Base-by-base conservation (phyloP, 108 stramenopile genomes). In the Cyclotella kingstonii region DNA sequence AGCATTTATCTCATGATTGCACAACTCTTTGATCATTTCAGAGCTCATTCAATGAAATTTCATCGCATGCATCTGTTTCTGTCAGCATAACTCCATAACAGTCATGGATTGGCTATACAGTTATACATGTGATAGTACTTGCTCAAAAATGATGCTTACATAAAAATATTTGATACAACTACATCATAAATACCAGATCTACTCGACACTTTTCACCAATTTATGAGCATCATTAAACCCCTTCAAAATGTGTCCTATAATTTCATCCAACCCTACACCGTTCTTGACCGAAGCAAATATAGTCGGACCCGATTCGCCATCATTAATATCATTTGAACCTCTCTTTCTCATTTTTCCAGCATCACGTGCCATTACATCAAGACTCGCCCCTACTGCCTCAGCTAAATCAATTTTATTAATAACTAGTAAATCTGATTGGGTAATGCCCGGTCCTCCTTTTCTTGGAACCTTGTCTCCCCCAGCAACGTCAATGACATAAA, bases 401-500 rank as follows among this genome's bases (percentile, higher is more conserved):
- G 98, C 98, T 19, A 99, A 68, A 70, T 99, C 98, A 57, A 93
- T 96, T 68, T 99, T 99, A 77, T 99, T 99, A 46, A 99, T 90
- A 17, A 99, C 83, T 12, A 98, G 67, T 31, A 98, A 66, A 63
- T 98, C 96, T 6, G 82, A 83, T 81, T 98, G 96, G 5, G 96
- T 97, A 41, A 98, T 95, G 4, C 96, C 96, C 6, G 98, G 98
- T 43, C 98, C 98, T 54, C 98, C 98, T 77, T 98, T 98, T 49
- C 98, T 82, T 21, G 98, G 98, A 34, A 98, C 89, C 82, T 98
- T 98, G 64, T 97, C 96, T 10, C 98, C 98, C 22, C 98, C 98
- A 2, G 98, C 96, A 1, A 97, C 97, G 79, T 99, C 98, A 76
- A 99, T 99, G 18, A 99, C 98, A 61, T 99, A 99, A 25, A 99